phyloP scores from a whole-genome alignment of 352 stramenopile genomes.

The Globisporangium splendens region DNA sequence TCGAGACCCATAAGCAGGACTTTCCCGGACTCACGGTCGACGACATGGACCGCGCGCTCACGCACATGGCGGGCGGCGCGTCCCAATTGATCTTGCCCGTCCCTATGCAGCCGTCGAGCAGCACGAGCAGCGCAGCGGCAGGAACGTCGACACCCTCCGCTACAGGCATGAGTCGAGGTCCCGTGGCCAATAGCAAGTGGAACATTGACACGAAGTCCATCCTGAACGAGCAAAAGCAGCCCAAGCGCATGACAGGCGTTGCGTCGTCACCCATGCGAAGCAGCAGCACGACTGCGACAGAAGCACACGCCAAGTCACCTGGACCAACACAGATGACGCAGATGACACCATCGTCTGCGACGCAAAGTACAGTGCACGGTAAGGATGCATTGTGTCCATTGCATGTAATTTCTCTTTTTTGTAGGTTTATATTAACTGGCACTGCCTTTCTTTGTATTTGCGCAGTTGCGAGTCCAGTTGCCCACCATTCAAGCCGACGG shows the following conservation, averaged over 20 bases:
- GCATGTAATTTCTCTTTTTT: not conserved
- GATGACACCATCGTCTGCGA: not conserved
- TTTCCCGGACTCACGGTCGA: slow-evolving; percentile 23
- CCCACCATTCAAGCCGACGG: not conserved
- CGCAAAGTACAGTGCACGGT: not conserved
- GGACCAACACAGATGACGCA: slow-evolving; percentile 13
- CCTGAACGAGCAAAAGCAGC: slow-evolving; percentile 40
- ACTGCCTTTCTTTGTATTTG: not conserved
- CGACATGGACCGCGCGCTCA: slow-evolving; percentile 34
- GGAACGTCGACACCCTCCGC: slow-evolving; percentile 1
- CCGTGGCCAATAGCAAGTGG: slow-evolving; percentile 65
- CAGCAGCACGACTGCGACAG: too few species aligned
- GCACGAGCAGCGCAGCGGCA: slow-evolving; percentile 9
- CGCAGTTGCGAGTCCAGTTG: not conserved
- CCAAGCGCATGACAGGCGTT: slow-evolving; percentile 12
- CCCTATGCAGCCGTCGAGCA: not conserved
- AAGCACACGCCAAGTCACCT: not conserved
- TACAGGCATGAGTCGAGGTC: slow-evolving; percentile 20
- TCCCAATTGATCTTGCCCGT: not conserved
- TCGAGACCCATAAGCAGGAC: slow-evolving; percentile 30
- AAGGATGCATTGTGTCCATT: too few species aligned
- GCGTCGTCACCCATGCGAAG: slow-evolving; percentile 7
- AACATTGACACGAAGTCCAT: slow-evolving; percentile 65
- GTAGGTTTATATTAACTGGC: not conserved
- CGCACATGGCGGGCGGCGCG: slow-evolving; percentile 17